Conservation (phyloP, 345 rosid genomes). For the Pugionium cornutum region DNA sequence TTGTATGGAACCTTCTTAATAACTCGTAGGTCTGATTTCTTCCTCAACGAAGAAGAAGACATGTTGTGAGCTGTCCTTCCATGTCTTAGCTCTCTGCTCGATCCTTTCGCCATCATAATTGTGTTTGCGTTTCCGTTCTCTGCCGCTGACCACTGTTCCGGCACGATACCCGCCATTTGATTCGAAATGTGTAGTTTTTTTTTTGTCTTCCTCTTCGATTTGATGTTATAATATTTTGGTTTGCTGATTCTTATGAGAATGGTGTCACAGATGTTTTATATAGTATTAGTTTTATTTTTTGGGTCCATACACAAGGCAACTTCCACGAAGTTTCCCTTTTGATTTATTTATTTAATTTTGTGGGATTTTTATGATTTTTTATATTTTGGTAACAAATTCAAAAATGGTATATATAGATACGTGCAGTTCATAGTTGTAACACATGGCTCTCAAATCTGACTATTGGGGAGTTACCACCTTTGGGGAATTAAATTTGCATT, state of each 20-base stretch:
- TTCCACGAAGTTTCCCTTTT: conserved; percentile 36
- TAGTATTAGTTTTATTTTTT: conserved; percentile 8
- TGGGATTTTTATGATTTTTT: conserved; percentile 1
- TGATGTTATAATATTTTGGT: not conserved
- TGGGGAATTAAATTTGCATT: too few species aligned
- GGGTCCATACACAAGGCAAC: conserved; percentile 22
- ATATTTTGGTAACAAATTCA: not conserved
- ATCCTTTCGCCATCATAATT: conserved; percentile 44
- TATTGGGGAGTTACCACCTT: not conserved
- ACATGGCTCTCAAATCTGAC: conserved; percentile 19
- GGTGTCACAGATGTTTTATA: not conserved
- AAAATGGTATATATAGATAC: conserved; percentile 10
- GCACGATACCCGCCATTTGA: conserved; percentile 35
- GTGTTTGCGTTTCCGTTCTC: conserved; percentile 35
- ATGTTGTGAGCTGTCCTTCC: conserved; percentile 81
- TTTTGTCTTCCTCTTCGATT: not conserved
- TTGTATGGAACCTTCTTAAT: conserved; percentile 64
- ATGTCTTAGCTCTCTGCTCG: conserved; percentile 59
- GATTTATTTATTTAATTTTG: not conserved
- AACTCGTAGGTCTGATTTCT: conserved; percentile 70
- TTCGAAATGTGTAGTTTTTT: not conserved
- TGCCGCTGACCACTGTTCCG: conserved; percentile 32
- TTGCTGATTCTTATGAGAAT: not conserved
- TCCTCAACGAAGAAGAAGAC: conserved; percentile 84
- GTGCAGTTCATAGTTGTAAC: not conserved